phyloP scores from a whole-genome alignment of 768 basidiomycete species.

The Leccinum ochraceum region DNA sequence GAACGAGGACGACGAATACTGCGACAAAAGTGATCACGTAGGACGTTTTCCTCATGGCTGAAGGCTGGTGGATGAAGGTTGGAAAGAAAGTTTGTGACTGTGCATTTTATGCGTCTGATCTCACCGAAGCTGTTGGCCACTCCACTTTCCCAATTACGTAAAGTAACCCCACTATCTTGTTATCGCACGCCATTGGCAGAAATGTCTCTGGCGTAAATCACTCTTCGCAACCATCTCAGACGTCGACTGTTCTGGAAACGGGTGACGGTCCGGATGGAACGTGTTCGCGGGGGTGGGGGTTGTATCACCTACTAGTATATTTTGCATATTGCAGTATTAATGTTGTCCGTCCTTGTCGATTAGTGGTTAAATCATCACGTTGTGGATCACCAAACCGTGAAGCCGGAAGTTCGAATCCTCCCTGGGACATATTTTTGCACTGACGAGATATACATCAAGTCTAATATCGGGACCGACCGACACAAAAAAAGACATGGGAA shows the following conservation, averaged over 20 bases:
- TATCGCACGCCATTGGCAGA: slow-evolving; percentile 29
- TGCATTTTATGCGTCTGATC: not conserved
- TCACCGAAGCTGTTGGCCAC: not conserved
- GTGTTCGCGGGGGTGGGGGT: not conserved
- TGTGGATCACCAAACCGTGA: slow-evolving; percentile 39
- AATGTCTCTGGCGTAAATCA: slow-evolving; percentile 15
- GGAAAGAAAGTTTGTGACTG: not conserved
- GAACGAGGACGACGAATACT: slow-evolving; percentile 47
- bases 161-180: slow-evolving; percentile 1
- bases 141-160: slow-evolving; percentile 6
- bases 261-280: not conserved
- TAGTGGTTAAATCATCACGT: slow-evolving; percentile 48
- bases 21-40: slow-evolving; percentile 65
- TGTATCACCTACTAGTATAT: not conserved
- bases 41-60: slow-evolving; percentile 64
- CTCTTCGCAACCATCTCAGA: not conserved
- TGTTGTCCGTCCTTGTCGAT: slow-evolving; percentile 39
- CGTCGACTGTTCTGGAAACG: not conserved
- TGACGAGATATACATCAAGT: not conserved
- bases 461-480: slow-evolving; percentile 1
- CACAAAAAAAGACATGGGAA: not conserved
- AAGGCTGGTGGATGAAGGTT: not conserved
- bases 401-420: slow-evolving; percentile 45
- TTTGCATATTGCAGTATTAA: accelerated
- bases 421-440: slow-evolving; percentile 27